Conservation (phyloP, 208 protist genomes). For the Wallacemonas sp. region DNA sequence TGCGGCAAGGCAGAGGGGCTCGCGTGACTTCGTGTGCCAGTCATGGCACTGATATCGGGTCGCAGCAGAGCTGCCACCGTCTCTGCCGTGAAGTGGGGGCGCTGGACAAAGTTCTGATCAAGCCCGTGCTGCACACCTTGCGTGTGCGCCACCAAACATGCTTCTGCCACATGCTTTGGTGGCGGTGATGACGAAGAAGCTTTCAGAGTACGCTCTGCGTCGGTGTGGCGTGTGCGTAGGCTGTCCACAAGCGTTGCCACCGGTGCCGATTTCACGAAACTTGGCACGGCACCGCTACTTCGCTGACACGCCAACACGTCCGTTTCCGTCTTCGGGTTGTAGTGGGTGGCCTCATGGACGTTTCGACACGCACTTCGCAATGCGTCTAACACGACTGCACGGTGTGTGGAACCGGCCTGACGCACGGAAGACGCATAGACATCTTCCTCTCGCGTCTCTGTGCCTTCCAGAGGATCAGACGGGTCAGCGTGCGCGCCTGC, state of each 20-base stretch:
- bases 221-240: background rate
- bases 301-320: background rate
- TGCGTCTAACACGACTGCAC: conserved; percentile 3
- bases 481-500: no score
- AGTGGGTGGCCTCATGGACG: background rate
- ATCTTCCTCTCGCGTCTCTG: no score
- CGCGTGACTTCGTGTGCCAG: background rate
- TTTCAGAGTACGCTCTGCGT: no score
- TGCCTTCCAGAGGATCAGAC: no score
- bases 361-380: background rate
- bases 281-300: conserved; percentile 1
- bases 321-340: background rate
- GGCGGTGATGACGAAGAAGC: no score
- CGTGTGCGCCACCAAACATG: background rate
- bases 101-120: background rate
- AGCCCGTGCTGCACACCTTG: conserved; percentile 9
- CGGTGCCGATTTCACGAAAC: background rate
- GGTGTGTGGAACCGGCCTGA: background rate
- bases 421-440: background rate
- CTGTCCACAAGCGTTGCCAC: background rate
- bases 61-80: background rate
- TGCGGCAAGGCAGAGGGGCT: background rate
- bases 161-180: no score
- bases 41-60: background rate
- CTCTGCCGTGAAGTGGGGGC: conserved; percentile 1